Evolutionary conservation across 2,329 filamentous ascomycete species (phyloP).

Genomic region (Penicillium sp.): DNA sequence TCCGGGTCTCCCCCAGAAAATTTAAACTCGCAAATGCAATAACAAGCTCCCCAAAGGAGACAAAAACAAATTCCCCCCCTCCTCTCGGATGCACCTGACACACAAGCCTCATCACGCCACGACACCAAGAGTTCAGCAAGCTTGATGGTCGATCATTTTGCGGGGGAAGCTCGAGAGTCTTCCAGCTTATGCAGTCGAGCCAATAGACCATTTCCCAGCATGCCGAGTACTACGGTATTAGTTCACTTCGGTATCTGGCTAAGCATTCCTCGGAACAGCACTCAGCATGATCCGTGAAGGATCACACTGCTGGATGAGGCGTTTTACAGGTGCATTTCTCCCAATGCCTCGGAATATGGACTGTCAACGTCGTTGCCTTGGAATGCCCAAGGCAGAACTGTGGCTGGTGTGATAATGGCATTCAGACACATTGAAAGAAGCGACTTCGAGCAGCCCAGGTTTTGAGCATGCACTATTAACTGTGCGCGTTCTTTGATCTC

Average conservation of each 20-base stretch:
- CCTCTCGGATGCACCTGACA: constrained; percentile 7
- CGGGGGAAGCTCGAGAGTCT: constrained; percentile 19
- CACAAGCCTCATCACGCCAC: constrained; percentile 21
- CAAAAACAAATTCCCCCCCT: background rate
- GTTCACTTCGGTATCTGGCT: constrained; percentile 2
- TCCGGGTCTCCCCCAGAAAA: constrained; percentile 1
- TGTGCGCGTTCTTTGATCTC: background rate
- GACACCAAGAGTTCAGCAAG: constrained; percentile 1
- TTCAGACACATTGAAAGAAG: background rate
- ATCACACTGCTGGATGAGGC: constrained; percentile 4
- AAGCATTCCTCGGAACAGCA: constrained; percentile 19
- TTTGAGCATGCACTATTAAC: background rate
- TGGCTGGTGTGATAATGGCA: background rate
- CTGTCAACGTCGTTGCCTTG: constrained; percentile 3
- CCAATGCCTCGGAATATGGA: background rate
- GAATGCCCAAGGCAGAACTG: constrained; percentile 6
- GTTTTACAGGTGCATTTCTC: constrained; percentile 8
- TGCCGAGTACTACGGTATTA: constrained; percentile 8
- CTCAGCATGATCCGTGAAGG: constrained; percentile 13
- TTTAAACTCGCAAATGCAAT: background rate
- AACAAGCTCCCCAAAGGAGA: background rate
- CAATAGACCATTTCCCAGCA: constrained; percentile 14
- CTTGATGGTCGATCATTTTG: constrained; percentile 18
- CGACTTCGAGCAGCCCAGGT: background rate
- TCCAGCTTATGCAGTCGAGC: constrained; percentile 14